Evolutionary conservation across 2,329 filamentous ascomycete genomes (phyloP).

Genomic region (Trichophaea hybrida): DNA sequence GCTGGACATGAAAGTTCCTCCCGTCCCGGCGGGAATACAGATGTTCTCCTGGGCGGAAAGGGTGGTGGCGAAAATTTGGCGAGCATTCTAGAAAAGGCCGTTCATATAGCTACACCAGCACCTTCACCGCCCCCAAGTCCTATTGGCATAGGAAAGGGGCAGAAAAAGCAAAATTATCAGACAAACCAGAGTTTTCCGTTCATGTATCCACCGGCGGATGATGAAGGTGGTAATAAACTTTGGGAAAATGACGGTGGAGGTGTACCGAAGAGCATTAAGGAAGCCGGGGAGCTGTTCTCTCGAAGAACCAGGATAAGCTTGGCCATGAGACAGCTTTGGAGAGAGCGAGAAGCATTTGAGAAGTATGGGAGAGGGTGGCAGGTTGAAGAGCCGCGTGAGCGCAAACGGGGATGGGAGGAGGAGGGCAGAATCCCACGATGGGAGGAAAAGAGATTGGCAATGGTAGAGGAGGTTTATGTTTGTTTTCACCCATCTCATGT

Average conservation of each 20-base stretch:
- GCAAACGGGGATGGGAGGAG: constrained; percentile 35
- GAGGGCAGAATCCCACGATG: constrained; percentile 34
- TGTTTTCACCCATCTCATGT: constrained; percentile 22
- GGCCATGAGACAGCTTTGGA: constrained; percentile 85
- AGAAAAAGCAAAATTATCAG: constrained; percentile 98
- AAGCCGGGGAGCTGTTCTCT: constrained; percentile 85
- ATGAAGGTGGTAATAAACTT: neutral
- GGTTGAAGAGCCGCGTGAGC: constrained; percentile 34
- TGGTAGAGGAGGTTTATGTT: constrained; percentile 76
- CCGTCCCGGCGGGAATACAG: constrained; percentile 34
- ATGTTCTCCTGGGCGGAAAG: constrained; percentile 28
- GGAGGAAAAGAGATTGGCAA: constrained; percentile 47
- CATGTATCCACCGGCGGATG: constrained; percentile 79
- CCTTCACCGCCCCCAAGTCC: constrained; percentile 92
- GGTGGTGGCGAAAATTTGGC: constrained; percentile 30
- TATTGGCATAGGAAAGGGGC: constrained; percentile 63
- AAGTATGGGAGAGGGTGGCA: constrained; percentile 82
- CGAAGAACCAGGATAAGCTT: constrained; percentile 80
- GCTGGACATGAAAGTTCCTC: constrained; percentile 35
- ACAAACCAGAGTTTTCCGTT: constrained; percentile 98
- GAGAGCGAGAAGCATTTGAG: constrained; percentile 80
- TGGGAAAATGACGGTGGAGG: constrained; percentile 45
- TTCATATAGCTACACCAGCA: constrained; percentile 95
- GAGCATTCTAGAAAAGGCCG: constrained; percentile 86
- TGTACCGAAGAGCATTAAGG: constrained; percentile 83